A percentile compares a stretch with the other conserved stretches of the same genome.
These are phyloP conservation scores for Beta vulgaris DNA, from an alignment of 148 eudicot genomes.

Conservation along the genomic window DNA sequence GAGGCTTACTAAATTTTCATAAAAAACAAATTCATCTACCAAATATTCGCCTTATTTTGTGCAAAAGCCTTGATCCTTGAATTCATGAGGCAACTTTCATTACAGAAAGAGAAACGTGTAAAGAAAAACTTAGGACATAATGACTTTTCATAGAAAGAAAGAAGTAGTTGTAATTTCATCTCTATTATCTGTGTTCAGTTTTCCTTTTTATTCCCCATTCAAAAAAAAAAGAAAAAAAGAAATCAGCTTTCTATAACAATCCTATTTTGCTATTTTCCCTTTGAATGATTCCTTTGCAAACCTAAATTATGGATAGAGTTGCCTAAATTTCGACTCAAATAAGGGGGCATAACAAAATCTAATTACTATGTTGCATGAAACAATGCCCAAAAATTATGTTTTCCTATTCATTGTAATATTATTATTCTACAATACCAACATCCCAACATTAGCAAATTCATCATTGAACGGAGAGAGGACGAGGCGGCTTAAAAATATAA, in stretches of 20 bases:
- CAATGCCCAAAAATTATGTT: background rate
- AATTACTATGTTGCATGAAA: background rate
- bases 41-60: conserved; percentile 2
- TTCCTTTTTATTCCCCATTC: background rate
- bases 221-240: background rate
- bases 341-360: background rate
- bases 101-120: no score
- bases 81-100: no score
- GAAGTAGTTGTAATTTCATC: background rate
- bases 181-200: background rate
- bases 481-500: background rate
- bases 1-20: no score
- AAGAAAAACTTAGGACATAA: no score
- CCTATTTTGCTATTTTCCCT: no score
- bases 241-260: background rate
- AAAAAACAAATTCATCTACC: background rate
- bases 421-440: background rate
- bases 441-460: background rate
- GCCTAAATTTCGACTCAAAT: background rate
- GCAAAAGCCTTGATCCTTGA: conserved; percentile 1
- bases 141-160: conserved; percentile 1
- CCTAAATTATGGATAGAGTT: background rate
- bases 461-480: background rate
- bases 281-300: background rate
- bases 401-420: background rate